These are phyloP conservation scores for Excoecaria agallocha DNA, from an alignment of 345 rosid genomes.

Conservation along the genomic window DNA sequence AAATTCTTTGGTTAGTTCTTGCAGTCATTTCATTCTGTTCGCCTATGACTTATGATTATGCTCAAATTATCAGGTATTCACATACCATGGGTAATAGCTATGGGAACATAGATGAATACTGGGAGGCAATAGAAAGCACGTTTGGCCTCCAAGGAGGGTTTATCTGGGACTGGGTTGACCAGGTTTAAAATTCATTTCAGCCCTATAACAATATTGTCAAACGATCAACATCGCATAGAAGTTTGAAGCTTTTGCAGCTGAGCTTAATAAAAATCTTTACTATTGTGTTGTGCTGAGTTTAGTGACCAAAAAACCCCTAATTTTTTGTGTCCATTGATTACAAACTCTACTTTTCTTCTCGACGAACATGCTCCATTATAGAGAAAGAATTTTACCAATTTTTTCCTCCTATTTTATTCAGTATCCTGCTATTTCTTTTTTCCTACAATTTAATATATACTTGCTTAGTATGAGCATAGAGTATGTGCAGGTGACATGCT, in stretches of 20 bases:
- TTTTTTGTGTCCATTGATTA: not conserved
- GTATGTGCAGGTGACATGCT: not conserved
- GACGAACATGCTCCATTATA: not conserved
- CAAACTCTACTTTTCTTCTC: not conserved
- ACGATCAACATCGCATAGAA: not conserved
- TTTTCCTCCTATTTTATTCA: not conserved
- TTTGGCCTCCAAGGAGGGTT: conserved; percentile 99
- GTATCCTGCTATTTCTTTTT: not conserved
- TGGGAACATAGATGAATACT: conserved; percentile 81
- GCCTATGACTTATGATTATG: conserved; percentile 16
- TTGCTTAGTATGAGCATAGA: not conserved
- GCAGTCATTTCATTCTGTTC: conserved; percentile 19
- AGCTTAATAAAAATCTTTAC: not conserved
- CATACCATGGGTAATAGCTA: conserved; percentile 98
- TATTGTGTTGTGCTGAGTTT: not conserved
- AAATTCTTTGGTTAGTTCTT: not conserved
- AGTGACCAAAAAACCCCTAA: not conserved
- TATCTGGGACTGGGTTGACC: conserved; percentile 99
- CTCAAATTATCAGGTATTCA: conserved; percentile 67
- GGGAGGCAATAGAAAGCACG: conserved; percentile 89
- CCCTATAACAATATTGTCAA: not conserved
- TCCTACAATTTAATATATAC: not conserved
- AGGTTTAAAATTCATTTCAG: conserved; percentile 45
- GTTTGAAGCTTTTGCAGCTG: not conserved
- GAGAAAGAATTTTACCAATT: not conserved